Evolutionary conservation across 2,329 filamentous ascomycete species (phyloP).

Genomic region (Nectriaceae sp.): DNA sequence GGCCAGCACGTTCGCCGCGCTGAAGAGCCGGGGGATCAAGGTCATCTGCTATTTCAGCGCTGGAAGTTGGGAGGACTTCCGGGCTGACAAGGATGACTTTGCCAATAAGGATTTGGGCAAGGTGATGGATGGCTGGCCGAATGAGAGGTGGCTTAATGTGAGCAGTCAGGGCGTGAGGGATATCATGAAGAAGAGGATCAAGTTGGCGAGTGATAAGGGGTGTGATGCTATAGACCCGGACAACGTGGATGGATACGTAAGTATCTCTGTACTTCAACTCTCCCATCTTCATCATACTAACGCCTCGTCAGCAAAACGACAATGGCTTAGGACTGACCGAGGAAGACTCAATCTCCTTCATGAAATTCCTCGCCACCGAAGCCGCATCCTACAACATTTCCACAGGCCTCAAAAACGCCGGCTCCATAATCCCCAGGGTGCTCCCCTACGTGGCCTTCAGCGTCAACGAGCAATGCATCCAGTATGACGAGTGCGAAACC

Average conservation of each 20-base stretch:
- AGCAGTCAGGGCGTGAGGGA: slow-evolving; percentile 57
- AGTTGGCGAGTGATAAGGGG: slow-evolving; percentile 60
- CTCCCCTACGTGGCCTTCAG: slow-evolving; percentile 59
- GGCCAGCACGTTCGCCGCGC: slow-evolving; percentile 49
- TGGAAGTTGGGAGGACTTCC: slow-evolving; percentile 66
- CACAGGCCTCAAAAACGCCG: slow-evolving; percentile 70
- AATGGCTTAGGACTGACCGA: slow-evolving; percentile 63
- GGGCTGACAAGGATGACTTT: slow-evolving; percentile 60
- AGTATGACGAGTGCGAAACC: slow-evolving; percentile 60
- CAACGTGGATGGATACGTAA: slow-evolving; percentile 67
- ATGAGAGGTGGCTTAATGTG: slow-evolving; percentile 68
- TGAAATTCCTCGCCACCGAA: slow-evolving; percentile 60
- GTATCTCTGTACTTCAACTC: slow-evolving; percentile 30
- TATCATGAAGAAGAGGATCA: slow-evolving; percentile 65
- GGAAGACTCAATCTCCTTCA: slow-evolving; percentile 57
- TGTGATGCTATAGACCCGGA: slow-evolving; percentile 72
- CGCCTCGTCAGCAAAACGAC: slow-evolving; percentile 49
- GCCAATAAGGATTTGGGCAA: slow-evolving; percentile 56
- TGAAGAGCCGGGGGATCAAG: slow-evolving; percentile 57
- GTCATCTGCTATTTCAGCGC: slow-evolving; percentile 78
- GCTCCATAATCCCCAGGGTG: slow-evolving; percentile 54
- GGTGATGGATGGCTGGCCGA: slow-evolving; percentile 62
- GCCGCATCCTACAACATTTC: slow-evolving; percentile 57
- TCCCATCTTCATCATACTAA: background rate
- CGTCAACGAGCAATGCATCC: slow-evolving; percentile 70